phyloP scores from a whole-genome alignment of 306 rosid species.

The Malus asiatica region DNA sequence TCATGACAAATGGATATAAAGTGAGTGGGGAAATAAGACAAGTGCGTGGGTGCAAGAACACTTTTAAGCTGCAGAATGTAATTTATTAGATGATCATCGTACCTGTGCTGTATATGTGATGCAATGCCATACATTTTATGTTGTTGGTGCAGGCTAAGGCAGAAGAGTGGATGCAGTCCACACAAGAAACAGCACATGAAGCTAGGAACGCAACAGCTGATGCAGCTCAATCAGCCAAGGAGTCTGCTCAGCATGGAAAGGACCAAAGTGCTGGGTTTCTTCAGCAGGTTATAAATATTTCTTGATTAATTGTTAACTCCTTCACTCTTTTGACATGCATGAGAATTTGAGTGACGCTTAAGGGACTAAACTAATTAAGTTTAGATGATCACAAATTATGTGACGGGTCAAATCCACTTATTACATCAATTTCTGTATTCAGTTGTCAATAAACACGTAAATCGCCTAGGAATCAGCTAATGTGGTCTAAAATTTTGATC shows the following conservation, averaged over 20 bases:
- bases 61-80: not conserved
- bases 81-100: not conserved
- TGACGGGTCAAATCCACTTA: not conserved
- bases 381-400: not conserved
- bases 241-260: slow-evolving; percentile 28
- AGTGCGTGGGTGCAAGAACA: not conserved
- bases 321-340: not conserved
- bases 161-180: slow-evolving; percentile 18
- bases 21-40: not conserved
- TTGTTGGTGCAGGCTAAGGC: slow-evolving; percentile 19
- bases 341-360: not conserved
- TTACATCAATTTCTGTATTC: too few species aligned
- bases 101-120: not conserved
- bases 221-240: slow-evolving; percentile 29
- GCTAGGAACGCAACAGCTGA: slow-evolving; percentile 26
- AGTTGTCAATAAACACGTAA: too few species aligned
- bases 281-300: slow-evolving; percentile 33
- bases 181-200: slow-evolving; percentile 32
- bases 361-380: not conserved
- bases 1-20: not conserved
- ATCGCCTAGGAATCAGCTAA: not conserved
- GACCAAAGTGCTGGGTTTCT: slow-evolving; percentile 44
- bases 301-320: not conserved
- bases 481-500: not conserved
- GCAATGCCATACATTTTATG: not conserved